Base-by-base conservation (phyloP, 2,329 filamentous ascomycete genomes). In the Leptographium flavum region DNA sequence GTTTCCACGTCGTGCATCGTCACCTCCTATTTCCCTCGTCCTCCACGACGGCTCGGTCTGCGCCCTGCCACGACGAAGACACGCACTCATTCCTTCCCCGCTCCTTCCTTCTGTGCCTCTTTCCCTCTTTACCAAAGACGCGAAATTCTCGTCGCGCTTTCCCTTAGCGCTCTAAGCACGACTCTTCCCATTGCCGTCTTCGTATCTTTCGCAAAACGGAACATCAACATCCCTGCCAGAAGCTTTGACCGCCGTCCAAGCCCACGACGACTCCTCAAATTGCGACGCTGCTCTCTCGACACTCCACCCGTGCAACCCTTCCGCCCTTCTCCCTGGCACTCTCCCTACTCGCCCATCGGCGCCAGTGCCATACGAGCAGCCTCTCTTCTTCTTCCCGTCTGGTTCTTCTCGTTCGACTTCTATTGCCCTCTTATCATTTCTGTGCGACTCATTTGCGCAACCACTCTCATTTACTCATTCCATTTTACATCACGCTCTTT, bases 1-100 rank as follows among this genome's bases (percentile, higher is more conserved):
- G 37, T 28, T 39, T 46, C 42, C 46, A 21, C 42, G 42, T 23
- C 33, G 46, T 38, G 38, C 39, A 49, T 49, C 42, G 33, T 22
- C 40, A 14, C 37, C 40, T 45, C 47, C 13, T 39, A 27, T 39
- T 28, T 39, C 23, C 37, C 37, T 27, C 23, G n/a, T 37, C 22
- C 35, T 14, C 13, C 35, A 23, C 11, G 27, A 28, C 3, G 27
- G 8, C 27, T 11, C 8, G 13, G 27, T 7, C 27, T 28, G 15
- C n/a, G 23, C 37, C 35, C n/a, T 37, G 23, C 14, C 15, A 5
- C 3, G 8, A 28, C 23, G 23, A 28, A 13, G 5, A 14, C 31
- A 6, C 25, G 25, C 10, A 28, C 27, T 11, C 25, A 19, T 17
- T 17, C 37, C 13, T 15, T 27, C 36, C 15, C 8, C 15, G 5